Base-by-base conservation (phyloP, 345 rosid genomes). In the Acer negundo region DNA sequence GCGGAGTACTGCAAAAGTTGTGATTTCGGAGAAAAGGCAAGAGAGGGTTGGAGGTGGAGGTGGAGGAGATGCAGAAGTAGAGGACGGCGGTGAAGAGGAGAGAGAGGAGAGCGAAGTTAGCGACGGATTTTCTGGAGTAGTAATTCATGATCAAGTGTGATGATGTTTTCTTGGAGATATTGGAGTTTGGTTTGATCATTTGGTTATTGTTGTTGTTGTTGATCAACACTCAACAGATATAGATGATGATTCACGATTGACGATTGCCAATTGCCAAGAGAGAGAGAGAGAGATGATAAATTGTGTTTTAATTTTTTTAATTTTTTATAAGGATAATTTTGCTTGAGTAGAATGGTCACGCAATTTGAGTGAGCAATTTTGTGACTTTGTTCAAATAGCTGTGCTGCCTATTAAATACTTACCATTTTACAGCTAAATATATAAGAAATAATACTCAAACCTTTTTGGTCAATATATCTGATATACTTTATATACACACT, bases 11-110 rank as follows among this genome's bases (percentile, higher is more conserved):
- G 64, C 55, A 17, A 31, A 62, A 62, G 64, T 53, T 15, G 15
- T 53, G 58, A 49, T 11, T 3, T 40, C 56, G 74, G 65, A 35
- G 58, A 17, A n/a, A 26, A 3, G 78, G 22, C 3, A 76, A 75
- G 9, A 79, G 75, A 85, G 84, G 83, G 56, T 44, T 74, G 38
- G 75, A 69, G 3, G 55, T 23, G 0, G 77, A 55, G 40, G 83
- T 51, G 46, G 85, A 80, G 62, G 77, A 81, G 26, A 78, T 10
- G 62, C 71, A 82, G 23, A 90, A 72, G 28, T 77, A 89, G 73
- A 90, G 22, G 12, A 75, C 70, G 11, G 83, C 90, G 23, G 83
- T 63, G 11, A 86, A 75, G 77, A 89, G 81, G 20, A 90, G 70
- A 67, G 71, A 67, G 63, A 80, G 22, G 28, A 77, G 62, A 1